These are phyloP conservation scores for Odontarrhena argentea DNA, from an alignment of 345 rosid genomes.

Conservation along the genomic window DNA sequence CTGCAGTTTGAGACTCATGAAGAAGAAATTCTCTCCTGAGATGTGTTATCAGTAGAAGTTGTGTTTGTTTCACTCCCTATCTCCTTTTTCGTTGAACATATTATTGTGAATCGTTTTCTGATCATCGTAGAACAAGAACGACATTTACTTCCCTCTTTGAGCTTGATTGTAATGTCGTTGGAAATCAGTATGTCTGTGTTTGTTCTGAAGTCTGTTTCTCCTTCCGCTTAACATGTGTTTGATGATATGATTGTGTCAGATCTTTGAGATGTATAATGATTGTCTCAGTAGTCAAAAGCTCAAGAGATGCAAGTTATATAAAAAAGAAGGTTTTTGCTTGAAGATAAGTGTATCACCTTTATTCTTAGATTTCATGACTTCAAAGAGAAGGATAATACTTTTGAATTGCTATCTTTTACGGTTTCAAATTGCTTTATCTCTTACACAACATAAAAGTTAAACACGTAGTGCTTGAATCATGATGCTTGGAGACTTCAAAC, in stretches of 20 bases:
- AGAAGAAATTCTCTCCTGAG: slow-evolving; percentile 16
- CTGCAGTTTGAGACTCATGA: slow-evolving; percentile 40
- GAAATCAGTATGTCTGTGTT: slow-evolving; percentile 29
- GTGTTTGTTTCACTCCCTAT: slow-evolving; percentile 39
- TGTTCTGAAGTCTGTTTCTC: slow-evolving; percentile 27
- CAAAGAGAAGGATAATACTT: neutral
- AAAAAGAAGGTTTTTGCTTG: slow-evolving; percentile 12
- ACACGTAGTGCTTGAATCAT: no score
- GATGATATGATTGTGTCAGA: slow-evolving; percentile 26
- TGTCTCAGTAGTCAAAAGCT: slow-evolving; percentile 18
- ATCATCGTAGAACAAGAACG: slow-evolving; percentile 39
- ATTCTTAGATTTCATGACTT: neutral
- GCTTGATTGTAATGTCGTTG: slow-evolving; percentile 37
- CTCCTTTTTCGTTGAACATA: slow-evolving; percentile 34
- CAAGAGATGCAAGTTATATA: slow-evolving; percentile 1
- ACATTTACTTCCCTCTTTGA: slow-evolving; percentile 23
- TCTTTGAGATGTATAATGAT: slow-evolving; percentile 32
- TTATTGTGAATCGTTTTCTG: slow-evolving; percentile 36
- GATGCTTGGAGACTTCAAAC: slow-evolving; percentile 7
- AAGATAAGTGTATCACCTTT: slow-evolving; percentile 13
- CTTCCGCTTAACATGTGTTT: slow-evolving; percentile 35
- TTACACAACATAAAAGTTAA: no score
- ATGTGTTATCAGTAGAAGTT: slow-evolving; percentile 37
- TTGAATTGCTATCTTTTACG: neutral
- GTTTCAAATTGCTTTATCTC: no score